Evolutionary conservation across 129 eudicot species (phyloP), one percentile per base, ranked within the genome.

Genomic region (Tanacetum coccineum): DNA sequence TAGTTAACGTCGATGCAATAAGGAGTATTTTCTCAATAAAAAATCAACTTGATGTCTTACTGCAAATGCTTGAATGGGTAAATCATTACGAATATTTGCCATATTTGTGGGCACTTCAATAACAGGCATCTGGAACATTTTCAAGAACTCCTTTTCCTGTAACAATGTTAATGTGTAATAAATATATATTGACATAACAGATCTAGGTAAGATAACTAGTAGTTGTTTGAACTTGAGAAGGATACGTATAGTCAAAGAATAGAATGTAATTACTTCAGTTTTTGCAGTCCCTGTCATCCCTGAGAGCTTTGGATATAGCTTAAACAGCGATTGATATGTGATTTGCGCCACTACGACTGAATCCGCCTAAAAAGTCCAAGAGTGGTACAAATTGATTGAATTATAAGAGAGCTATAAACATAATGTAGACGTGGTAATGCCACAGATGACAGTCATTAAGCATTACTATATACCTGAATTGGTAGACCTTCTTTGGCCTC

Each of bases 281-380:
- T 94, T 94, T 81, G 99, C 99, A 40, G 99, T 94, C 67, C 99
- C 99, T 13, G 97, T 94, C 99, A 94, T 94, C 83, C 99, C 99
- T 0, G 99, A 86, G 54, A 94, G 95, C 83, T 89, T 94, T 11
- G 99, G 99, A 70, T 94, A 94, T n/a, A 94, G 83, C 83, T 94
- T 94, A 82, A 94, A 89, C 64, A 94, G 81, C 20, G 99, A 94
- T 68, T 89, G 99, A 70, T 94, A 87, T 11, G 97, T 94, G 60
- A 94, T 94, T 82, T 94, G 99, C 15, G 99, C 99, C 73, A 94
- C 90, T 21, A 84, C 93, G 53, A 89, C 88, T 50, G 96, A 76
- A 84, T 89, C 99, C 20, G 95, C 90, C 99, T 94, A 75, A 15
- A 4, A 76, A 66, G 53, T 64, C 18, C 56, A 76, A n/a, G 70